Conservation (phyloP, 2,329 filamentous ascomycete genomes). For the Ambrosiella xylebori region DNA sequence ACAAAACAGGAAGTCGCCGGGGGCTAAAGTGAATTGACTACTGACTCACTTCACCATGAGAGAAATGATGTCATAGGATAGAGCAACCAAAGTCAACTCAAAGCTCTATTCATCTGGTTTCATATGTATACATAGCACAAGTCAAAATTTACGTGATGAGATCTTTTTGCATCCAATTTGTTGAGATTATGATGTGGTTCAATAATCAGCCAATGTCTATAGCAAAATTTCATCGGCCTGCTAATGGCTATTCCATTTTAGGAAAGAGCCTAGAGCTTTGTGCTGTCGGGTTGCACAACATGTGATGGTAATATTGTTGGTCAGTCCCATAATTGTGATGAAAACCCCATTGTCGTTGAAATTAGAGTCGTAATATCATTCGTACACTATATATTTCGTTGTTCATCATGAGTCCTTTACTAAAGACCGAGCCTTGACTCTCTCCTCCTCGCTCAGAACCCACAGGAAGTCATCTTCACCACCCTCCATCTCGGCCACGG, state of each 20-base stretch:
- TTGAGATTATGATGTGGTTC: too few relatives aligned
- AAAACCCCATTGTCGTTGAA: too few relatives aligned
- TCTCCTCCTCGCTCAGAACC: slow-evolving; percentile 57
- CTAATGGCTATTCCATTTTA: neutral
- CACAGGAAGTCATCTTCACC: slow-evolving; percentile 51
- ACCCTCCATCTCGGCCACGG: slow-evolving; percentile 14
- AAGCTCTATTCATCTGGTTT: too few relatives aligned
- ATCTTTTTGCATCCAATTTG: too few relatives aligned
- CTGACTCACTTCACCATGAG: neutral
- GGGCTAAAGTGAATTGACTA: neutral
- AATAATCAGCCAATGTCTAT: too few relatives aligned
- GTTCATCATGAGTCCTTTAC: slow-evolving; percentile 23
- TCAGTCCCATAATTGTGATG: too few relatives aligned
- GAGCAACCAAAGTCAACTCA: too few relatives aligned
- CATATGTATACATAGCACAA: too few relatives aligned
- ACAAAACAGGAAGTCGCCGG: neutral
- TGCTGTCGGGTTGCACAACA: neutral
- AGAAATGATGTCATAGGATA: neutral
- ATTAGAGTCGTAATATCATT: neutral
- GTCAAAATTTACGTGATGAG: too few relatives aligned
- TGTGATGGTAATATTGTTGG: neutral
- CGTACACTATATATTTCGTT: neutral
- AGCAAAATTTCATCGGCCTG: too few relatives aligned
- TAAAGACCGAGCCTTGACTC: slow-evolving; percentile 52
- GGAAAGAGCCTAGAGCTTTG: neutral